Conservation (phyloP, 83 land plant species). For the Thuja plicata region DNA sequence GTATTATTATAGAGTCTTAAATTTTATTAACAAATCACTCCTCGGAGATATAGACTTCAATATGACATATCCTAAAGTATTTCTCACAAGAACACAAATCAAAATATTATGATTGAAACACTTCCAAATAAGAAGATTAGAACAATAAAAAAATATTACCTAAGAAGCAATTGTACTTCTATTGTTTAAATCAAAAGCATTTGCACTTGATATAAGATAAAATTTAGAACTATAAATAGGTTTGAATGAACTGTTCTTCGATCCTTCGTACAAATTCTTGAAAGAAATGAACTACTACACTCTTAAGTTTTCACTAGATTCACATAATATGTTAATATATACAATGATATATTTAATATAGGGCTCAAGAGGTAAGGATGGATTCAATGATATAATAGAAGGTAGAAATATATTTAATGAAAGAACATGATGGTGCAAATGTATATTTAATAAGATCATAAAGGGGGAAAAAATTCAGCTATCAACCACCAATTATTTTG, state of each 20-base stretch:
- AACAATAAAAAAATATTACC: conserved; percentile 4
- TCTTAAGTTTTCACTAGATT: too few relatives aligned
- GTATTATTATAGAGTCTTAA: not conserved
- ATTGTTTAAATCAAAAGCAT: conserved; percentile 19
- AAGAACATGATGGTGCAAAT: too few relatives aligned
- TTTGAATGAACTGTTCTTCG: conserved; percentile 24
- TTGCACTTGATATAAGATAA: conserved; percentile 16
- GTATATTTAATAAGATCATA: too few relatives aligned
- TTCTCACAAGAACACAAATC: not conserved
- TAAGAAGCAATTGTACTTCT: conserved; percentile 12
- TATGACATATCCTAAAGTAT: not conserved
- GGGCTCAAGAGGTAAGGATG: too few relatives aligned
- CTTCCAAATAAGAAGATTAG: not conserved
- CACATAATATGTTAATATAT: too few relatives aligned
- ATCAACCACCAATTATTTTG: too few relatives aligned
- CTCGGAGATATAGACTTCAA: not conserved
- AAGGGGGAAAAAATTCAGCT: too few relatives aligned
- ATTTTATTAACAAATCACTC: not conserved
- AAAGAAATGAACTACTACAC: conserved; percentile 42
- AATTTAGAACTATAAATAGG: conserved; percentile 16
- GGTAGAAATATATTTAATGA: too few relatives aligned
- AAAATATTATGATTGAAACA: not conserved
- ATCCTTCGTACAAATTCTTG: conserved; percentile 27
- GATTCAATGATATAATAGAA: too few relatives aligned
- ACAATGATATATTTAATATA: too few relatives aligned